Evolutionary conservation across 2,329 filamentous ascomycete species (phyloP), one percentile per base, ranked within the genome.

Genomic region (Purpureocillium lavendulum): DNA sequence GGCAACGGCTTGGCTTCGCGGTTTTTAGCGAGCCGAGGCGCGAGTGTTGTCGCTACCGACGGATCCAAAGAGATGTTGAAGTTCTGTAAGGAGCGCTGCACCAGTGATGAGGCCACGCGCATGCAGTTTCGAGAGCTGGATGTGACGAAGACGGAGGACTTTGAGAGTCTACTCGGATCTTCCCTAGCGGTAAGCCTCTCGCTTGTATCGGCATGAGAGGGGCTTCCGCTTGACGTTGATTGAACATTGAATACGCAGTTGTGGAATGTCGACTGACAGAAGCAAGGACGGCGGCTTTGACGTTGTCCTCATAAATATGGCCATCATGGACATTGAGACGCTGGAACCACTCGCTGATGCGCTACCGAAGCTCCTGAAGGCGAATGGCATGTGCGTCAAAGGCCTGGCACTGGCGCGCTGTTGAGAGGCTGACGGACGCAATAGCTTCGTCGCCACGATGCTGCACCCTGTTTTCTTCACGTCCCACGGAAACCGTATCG

Each of bases 391-490:
- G 60, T 67, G 55, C 48, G 65, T 64, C 24, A 37, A 40, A 16
- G 8, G 18, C 5, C 4, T n/a, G 17, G 29, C 17, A 9, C n/a
- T 28, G 9, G 13, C 5, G 12, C n/a, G 18, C 15, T 3, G 28
- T 4, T 30, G 12, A 13, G 21, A 26, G 10, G 10, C 31, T 35
- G n/a, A n/a, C 26, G 2, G 10, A 11, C 6, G 14, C 15, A 13
- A 21, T 35, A 67, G 66, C 24, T 70, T 70, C 45, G 62, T 67
- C n/a, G 65, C 60, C 1, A 67, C 66, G 0, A 45, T 70, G 30
- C 62, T 73, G 8, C 69, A 73, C 42, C 69, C 69, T 6, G 61
- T 67, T 4, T 70, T 73, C 52, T 65, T 69, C 47, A 73, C 69
- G 4, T 64, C 66, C 2, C 61, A 59, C 3, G 58, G 61, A 2